Percentiles rank a stretch among this genome's conserved stretches.
Evolutionary conservation across 2,329 filamentous ascomycete genomes (phyloP).

Genomic region (Aspergillus pseudoterreus): DNA sequence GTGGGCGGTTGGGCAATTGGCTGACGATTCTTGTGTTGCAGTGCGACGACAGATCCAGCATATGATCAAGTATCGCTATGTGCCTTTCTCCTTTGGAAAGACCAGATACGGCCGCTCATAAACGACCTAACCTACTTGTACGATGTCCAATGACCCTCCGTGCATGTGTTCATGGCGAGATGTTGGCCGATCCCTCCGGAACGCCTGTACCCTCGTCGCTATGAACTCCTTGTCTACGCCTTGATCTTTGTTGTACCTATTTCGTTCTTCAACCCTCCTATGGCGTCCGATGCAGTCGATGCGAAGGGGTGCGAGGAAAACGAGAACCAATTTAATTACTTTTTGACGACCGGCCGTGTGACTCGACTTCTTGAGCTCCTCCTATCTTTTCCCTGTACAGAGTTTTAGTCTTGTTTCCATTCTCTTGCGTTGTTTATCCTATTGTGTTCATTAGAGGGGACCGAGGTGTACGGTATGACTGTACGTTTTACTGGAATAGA

Average conservation of each 20-base stretch:
- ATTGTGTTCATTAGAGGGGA: not conserved
- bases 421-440: not conserved
- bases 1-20: not conserved
- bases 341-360: slow-evolving; percentile 5
- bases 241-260: not conserved
- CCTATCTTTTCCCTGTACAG: slow-evolving; percentile 4
- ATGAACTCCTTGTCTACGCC: not conserved
- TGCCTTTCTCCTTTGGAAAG: slow-evolving; percentile 91
- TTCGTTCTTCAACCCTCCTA: not conserved
- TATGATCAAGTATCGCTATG: slow-evolving; percentile 99
- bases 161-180: not conserved
- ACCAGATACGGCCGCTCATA: slow-evolving; percentile 60
- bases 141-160: not conserved
- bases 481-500: not conserved
- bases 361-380: slow-evolving; percentile 5
- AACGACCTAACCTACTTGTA: not conserved
- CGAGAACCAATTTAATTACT: not conserved
- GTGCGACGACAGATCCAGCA: slow-evolving; percentile 99
- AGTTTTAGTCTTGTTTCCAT: slow-evolving; percentile 2
- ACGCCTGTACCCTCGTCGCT: not conserved
- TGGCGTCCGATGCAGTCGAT: not conserved
- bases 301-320: not conserved
- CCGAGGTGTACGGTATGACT: not conserved
- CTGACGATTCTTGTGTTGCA: slow-evolving; percentile 33
- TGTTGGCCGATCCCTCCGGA: not conserved